Percentiles rank a stretch among this genome's conserved stretches.
phyloP scores from a whole-genome alignment of 148 eudicot genomes.

The Suaeda aralocaspica region DNA sequence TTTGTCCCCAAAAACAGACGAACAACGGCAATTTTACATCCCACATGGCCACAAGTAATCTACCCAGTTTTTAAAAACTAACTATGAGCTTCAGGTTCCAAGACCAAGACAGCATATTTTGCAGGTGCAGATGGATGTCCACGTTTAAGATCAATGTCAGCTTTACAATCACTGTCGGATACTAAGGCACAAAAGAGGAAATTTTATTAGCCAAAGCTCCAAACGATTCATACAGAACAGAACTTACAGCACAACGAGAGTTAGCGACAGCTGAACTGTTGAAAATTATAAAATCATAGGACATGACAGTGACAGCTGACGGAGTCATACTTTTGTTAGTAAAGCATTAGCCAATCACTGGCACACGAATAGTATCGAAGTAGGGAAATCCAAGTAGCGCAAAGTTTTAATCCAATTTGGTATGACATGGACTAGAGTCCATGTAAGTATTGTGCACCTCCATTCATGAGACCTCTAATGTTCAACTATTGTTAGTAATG shows the following conservation, averaged over 20 bases:
- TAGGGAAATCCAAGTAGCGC: too few relatives aligned
- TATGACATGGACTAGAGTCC: too few relatives aligned
- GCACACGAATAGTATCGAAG: too few relatives aligned
- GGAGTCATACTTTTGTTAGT: too few relatives aligned
- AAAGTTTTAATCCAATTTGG: too few relatives aligned
- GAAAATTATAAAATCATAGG: not conserved
- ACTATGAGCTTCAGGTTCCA: not conserved
- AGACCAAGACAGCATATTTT: constrained; percentile 1
- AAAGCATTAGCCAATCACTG: too few relatives aligned
- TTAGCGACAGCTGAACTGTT: not conserved
- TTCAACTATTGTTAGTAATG: too few relatives aligned
- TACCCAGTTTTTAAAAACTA: not conserved
- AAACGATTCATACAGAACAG: not conserved
- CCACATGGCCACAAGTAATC: constrained; percentile 11
- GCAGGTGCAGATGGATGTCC: not conserved
- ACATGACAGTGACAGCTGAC: not conserved
- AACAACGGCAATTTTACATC: constrained; percentile 7
- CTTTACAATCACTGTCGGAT: constrained; percentile 6
- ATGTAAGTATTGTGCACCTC: too few relatives aligned
- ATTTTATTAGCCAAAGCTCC: not conserved
- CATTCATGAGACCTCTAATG: too few relatives aligned
- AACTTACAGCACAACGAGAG: not conserved
- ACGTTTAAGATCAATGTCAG: constrained; percentile 8
- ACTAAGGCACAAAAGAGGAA: not conserved
- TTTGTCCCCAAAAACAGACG: constrained; percentile 4